Evolutionary conservation across 768 basidiomycete genomes (phyloP).

Genomic region (Suillus hirtellus): DNA sequence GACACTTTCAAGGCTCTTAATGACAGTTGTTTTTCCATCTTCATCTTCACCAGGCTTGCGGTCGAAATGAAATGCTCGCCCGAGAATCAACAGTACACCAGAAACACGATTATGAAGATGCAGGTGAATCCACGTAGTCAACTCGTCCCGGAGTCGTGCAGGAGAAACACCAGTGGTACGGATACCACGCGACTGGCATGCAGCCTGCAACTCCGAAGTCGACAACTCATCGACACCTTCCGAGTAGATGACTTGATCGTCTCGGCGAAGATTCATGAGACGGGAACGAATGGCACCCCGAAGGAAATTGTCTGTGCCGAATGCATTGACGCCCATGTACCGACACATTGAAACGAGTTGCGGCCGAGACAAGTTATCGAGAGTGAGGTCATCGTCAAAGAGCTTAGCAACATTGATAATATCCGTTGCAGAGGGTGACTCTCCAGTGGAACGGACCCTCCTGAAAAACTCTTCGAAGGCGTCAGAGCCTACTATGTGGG

Average conservation of each 20-base stretch:
- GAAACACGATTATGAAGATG: conserved; percentile 91
- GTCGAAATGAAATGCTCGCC: conserved; percentile 93
- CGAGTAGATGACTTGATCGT: conserved; percentile 88
- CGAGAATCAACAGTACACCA: conserved; percentile 92
- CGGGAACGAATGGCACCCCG: conserved; percentile 87
- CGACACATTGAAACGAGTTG: conserved; percentile 96
- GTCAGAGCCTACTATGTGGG: conserved; percentile 90
- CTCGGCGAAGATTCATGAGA: conserved; percentile 78
- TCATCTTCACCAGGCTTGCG: conserved; percentile 69
- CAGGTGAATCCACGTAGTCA: conserved; percentile 89
- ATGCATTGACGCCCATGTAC: conserved; percentile 98
- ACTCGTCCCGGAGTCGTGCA: conserved; percentile 83
- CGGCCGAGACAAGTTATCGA: conserved; percentile 98
- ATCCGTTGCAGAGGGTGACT: conserved; percentile 85
- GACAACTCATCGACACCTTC: conserved; percentile 93
- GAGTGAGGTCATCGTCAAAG: conserved; percentile 96
- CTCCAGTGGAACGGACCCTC: conserved; percentile 95
- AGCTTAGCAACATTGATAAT: conserved; percentile 94
- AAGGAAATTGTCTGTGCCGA: conserved; percentile 98
- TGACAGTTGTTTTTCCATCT: conserved; percentile 80
- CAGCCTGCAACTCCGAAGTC: conserved; percentile 87
- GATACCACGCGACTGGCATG: conserved; percentile 93
- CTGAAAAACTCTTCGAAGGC: conserved; percentile 99
- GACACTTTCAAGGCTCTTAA: conserved; percentile 84
- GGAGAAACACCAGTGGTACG: conserved; percentile 86